These are phyloP conservation scores for Leccinum subtestaceum DNA, from an alignment of 768 basidiomycete species.

Conservation along the genomic window DNA sequence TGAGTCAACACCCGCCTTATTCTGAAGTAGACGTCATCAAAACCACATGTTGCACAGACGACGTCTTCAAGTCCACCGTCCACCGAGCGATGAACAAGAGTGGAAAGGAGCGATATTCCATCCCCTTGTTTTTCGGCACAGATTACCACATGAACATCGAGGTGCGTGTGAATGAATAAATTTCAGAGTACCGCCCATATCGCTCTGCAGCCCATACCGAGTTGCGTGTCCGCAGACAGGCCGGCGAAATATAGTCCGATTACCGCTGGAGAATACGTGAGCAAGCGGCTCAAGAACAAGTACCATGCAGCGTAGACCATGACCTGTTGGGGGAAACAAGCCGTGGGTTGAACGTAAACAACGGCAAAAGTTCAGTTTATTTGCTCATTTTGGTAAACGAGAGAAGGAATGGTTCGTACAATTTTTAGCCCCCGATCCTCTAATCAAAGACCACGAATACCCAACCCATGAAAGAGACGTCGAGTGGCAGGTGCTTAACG, in stretches of 20 bases:
- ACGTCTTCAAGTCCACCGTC: conserved; percentile 85
- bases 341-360: too few relatives aligned
- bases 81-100: conserved; percentile 82
- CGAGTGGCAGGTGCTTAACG: too few relatives aligned
- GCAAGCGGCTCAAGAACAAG: conserved; percentile 57
- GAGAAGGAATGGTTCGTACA: too few relatives aligned
- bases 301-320: conserved; percentile 16
- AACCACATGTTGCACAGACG: conserved; percentile 47
- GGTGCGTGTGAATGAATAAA: conserved; percentile 38
- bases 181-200: not conserved
- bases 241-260: conserved; percentile 71
- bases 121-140: conserved; percentile 90
- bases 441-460: too few relatives aligned
- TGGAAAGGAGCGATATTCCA: conserved; percentile 71
- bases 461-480: too few relatives aligned
- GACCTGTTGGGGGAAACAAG: too few relatives aligned
- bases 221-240: conserved; percentile 47
- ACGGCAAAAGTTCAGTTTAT: too few relatives aligned
- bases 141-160: conserved; percentile 82
- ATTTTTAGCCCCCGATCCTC: too few relatives aligned
- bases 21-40: too few relatives aligned
- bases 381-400: too few relatives aligned
- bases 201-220: conserved; percentile 37
- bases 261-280: conserved; percentile 83
- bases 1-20: conserved; percentile 31